Evolutionary conservation across 2,329 filamentous ascomycete species (phyloP).

Genomic region (Aspergillus neoniger): DNA sequence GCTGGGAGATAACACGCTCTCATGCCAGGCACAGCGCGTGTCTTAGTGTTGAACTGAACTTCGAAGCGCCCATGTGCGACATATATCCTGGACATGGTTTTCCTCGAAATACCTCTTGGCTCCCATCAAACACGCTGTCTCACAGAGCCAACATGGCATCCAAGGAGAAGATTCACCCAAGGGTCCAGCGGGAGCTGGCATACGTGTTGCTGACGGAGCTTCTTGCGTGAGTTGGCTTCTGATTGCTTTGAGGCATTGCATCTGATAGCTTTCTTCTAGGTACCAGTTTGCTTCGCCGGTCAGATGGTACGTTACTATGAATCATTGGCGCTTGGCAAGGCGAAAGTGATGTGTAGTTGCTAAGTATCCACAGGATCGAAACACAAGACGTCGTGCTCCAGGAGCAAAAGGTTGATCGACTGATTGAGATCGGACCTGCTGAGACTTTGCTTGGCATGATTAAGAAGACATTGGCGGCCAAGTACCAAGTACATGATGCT

Average conservation of each 20-base stretch:
- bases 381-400: conserved; percentile 6
- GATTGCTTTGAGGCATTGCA: too few species aligned
- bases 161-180: background rate
- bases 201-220: conserved; percentile 2
- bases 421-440: conserved; percentile 5
- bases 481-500: conserved; percentile 1
- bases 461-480: background rate
- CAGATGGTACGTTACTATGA: background rate
- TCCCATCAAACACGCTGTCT: background rate
- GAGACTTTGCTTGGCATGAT: conserved; percentile 5
- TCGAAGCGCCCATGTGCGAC: background rate
- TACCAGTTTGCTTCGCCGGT: conserved; percentile 10
- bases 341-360: background rate
- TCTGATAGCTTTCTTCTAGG: background rate
- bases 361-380: background rate
- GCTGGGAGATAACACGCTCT: background rate
- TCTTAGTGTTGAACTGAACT: background rate
- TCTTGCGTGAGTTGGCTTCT: background rate
- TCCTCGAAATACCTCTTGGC: conserved; percentile 1
- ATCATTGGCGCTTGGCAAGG: background rate
- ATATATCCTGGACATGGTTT: background rate
- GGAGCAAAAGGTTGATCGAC: conserved; percentile 2
- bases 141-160: background rate
- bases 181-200: conserved; percentile 7
- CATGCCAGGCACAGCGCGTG: background rate